phyloP scores from a whole-genome alignment of 2,329 filamentous ascomycete genomes.

The Cladorrhinum sp. region DNA sequence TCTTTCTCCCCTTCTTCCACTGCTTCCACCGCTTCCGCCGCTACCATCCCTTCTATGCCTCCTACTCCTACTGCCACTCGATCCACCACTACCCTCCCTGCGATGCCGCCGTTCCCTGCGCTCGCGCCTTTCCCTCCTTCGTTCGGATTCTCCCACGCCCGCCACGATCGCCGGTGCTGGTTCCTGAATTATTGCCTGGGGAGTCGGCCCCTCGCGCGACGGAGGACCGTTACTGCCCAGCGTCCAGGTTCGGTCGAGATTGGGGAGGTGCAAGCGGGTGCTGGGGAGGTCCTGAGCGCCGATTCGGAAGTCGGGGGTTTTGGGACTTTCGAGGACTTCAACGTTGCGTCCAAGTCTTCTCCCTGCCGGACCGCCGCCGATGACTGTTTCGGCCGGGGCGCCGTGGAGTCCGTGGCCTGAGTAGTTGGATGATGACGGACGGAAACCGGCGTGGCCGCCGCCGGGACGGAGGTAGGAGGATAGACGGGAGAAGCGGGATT shows the following conservation, averaged over 20 bases:
- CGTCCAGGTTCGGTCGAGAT: slow-evolving; percentile 40
- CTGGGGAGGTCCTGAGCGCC: slow-evolving; percentile 39
- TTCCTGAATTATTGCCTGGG: slow-evolving; percentile 10
- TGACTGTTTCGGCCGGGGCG: slow-evolving; percentile 21
- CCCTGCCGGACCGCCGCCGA: slow-evolving; percentile 2
- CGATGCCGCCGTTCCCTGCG: slow-evolving; percentile 5
- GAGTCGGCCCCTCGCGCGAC: slow-evolving; percentile 25
- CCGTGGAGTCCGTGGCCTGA: slow-evolving; percentile 24
- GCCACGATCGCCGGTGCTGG: slow-evolving; percentile 20
- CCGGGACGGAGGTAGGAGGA: slow-evolving; percentile 11
- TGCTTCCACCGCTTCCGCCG: slow-evolving; percentile 9
- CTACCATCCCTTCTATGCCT: slow-evolving; percentile 17
- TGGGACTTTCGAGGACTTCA: slow-evolving; percentile 42
- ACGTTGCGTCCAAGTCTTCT: slow-evolving; percentile 17
- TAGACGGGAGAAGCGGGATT: not conserved
- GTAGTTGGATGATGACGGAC: slow-evolving; percentile 28
- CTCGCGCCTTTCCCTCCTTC: not conserved
- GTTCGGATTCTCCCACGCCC: not conserved
- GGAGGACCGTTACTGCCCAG: slow-evolving; percentile 34
- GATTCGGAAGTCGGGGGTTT: slow-evolving; percentile 43
- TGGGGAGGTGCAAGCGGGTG: slow-evolving; percentile 41
- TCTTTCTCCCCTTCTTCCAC: slow-evolving; percentile 9
- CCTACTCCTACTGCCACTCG: slow-evolving; percentile 12
- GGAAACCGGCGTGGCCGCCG: slow-evolving; percentile 19
- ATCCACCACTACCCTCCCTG: slow-evolving; percentile 11